These are phyloP conservation scores for Cenchrus americanus DNA, from an alignment of 176 grass and related monocot genomes.

Conservation along the genomic window DNA sequence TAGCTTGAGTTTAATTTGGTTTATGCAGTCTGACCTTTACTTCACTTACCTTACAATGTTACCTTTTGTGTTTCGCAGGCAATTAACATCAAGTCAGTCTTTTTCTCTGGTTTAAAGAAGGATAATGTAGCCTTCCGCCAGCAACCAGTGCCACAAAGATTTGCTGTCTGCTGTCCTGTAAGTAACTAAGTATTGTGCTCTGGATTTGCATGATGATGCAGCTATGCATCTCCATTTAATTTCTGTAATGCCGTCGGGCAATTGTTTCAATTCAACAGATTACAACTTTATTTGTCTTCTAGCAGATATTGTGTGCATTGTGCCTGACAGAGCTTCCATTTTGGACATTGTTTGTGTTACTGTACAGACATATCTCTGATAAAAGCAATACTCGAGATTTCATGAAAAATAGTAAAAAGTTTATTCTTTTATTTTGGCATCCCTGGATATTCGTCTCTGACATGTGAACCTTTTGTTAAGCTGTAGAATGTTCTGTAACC, in stretches of 20 bases:
- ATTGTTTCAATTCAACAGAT: neutral
- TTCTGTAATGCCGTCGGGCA: neutral
- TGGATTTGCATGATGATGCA: neutral
- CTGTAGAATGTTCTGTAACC: neutral
- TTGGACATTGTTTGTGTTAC: neutral
- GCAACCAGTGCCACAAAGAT: constrained; percentile 46
- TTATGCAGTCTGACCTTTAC: neutral
- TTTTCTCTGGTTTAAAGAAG: constrained; percentile 56
- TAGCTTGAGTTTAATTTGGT: neutral
- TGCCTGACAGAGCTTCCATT: neutral
- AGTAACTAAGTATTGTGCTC: constrained; percentile 32
- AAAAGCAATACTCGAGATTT: neutral
- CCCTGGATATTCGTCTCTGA: neutral
- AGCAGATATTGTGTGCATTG: neutral
- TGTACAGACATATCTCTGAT: neutral
- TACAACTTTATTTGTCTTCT: neutral
- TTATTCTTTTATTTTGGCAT: neutral
- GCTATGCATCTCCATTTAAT: neutral
- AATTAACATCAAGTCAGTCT: constrained; percentile 39
- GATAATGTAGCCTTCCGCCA: constrained; percentile 47
- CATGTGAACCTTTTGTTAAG: neutral
- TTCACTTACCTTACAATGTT: neutral
- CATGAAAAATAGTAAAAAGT: neutral
- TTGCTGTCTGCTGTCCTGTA: constrained; percentile 52
- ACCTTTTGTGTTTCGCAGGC: constrained; percentile 47